Evolutionary conservation across 768 basidiomycete species (phyloP).

Genomic region (Tubosaeta brunneosetosa): DNA sequence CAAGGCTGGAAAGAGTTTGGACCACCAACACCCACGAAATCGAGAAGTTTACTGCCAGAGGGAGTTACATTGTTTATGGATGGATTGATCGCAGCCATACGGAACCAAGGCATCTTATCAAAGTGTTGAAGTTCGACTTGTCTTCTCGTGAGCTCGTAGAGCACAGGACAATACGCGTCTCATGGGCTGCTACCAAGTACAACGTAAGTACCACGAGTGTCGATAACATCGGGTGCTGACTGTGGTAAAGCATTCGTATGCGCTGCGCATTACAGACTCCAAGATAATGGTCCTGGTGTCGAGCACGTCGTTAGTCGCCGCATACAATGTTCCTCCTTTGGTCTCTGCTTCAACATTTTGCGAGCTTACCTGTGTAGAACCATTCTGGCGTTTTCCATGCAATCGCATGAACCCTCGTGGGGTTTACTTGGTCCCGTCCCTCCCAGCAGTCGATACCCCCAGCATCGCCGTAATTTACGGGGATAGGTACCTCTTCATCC

Average conservation of each 20-base stretch:
- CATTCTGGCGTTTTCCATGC: slow-evolving; percentile 11
- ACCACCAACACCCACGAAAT: not conserved
- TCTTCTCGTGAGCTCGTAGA: not conserved
- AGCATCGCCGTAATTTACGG: slow-evolving; percentile 8
- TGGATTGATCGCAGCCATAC: slow-evolving; percentile 2
- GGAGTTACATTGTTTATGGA: slow-evolving; percentile 7
- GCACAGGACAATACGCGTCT: not conserved
- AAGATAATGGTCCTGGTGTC: slow-evolving; percentile 4
- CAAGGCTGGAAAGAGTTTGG: not conserved
- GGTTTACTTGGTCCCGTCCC: slow-evolving; percentile 10
- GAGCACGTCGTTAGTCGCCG: slow-evolving; percentile 3
- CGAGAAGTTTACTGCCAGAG: not conserved
- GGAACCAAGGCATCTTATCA: not conserved
- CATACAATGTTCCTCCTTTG: slow-evolving; percentile 2
- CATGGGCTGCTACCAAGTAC: not conserved
- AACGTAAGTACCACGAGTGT: not conserved
- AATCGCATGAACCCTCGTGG: slow-evolving; percentile 3
- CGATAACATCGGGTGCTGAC: not conserved
- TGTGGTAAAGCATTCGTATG: slow-evolving; percentile 2
- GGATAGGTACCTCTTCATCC: slow-evolving; percentile 7
- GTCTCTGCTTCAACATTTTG: not conserved
- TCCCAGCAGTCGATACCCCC: slow-evolving; percentile 8
- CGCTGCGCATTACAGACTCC: slow-evolving; percentile 6
- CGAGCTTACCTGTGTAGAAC: not conserved
- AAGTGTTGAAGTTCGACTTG: not conserved